Conservation (phyloP, 2,329 filamentous ascomycete genomes). For the Arachnomyces sp. region DNA sequence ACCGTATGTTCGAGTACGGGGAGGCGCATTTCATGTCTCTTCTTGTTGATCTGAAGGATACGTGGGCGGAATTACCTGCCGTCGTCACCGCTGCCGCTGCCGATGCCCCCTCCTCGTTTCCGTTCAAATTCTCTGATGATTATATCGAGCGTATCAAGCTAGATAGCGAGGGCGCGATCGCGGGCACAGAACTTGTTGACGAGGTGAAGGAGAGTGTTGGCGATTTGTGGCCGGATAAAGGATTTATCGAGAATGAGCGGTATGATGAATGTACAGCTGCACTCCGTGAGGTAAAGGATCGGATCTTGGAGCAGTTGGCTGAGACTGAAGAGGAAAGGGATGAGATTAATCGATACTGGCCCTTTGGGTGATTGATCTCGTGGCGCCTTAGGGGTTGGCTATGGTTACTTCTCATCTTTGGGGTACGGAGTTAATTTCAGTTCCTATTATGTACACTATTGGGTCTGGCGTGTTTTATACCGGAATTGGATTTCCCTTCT, state of each 20-base stretch:
- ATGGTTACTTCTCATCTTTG: no score
- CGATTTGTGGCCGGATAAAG: slow-evolving; percentile 10
- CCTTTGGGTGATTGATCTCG: slow-evolving; percentile 28
- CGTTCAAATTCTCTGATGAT: slow-evolving; percentile 19
- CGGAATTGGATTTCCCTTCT: no score
- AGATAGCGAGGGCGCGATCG: slow-evolving; percentile 19
- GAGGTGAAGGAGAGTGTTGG: slow-evolving; percentile 19
- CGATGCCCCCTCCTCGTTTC: no score
- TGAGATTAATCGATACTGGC: slow-evolving; percentile 21
- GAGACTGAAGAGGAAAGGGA: slow-evolving; percentile 20
- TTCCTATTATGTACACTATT: no score
- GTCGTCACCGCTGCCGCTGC: slow-evolving; percentile 10
- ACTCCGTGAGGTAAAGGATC: slow-evolving; percentile 17
- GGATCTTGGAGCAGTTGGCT: slow-evolving; percentile 20
- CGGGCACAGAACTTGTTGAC: slow-evolving; percentile 19
- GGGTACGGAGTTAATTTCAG: no score
- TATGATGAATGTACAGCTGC: slow-evolving; percentile 11
- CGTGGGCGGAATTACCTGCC: slow-evolving; percentile 18
- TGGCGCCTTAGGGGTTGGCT: no score
- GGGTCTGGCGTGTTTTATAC: no score
- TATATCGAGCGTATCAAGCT: slow-evolving; percentile 19
- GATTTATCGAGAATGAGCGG: slow-evolving; percentile 2
- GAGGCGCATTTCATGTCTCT: slow-evolving; percentile 24
- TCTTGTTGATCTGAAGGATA: slow-evolving; percentile 21
- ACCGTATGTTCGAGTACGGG: slow-evolving; percentile 24